Conservation (phyloP, 2,329 filamentous ascomycete genomes). For the Aureobasidium subglaciale region DNA sequence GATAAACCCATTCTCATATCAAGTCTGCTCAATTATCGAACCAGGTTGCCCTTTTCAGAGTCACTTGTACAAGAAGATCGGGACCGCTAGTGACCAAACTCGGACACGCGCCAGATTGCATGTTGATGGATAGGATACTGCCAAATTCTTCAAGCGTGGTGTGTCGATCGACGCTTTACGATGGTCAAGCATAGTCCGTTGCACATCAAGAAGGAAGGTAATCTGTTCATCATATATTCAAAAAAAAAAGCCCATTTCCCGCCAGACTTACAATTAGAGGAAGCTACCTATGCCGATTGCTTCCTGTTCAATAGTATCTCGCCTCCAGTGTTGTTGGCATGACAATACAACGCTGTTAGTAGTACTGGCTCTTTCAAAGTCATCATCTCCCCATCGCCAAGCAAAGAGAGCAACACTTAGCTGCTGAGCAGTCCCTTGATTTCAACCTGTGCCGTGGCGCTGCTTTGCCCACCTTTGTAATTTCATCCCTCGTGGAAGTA, state of each 20-base stretch:
- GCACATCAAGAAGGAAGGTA: neutral
- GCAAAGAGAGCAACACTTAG: constrained; percentile 14
- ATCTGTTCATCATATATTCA: constrained; percentile 9
- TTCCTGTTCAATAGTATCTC: neutral
- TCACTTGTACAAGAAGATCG: no score
- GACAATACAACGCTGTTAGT: constrained; percentile 1
- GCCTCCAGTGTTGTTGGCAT: neutral
- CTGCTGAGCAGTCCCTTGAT: constrained; percentile 8
- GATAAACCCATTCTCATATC: no score
- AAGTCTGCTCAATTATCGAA: no score
- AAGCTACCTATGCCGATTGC: constrained; percentile 11
- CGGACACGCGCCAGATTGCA: no score
- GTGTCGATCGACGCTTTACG: neutral
- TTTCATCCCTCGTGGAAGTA: neutral
- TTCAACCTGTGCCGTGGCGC: neutral
- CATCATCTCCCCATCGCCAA: neutral
- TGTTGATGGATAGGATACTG: no score
- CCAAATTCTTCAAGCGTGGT: no score
- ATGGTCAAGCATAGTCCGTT: neutral
- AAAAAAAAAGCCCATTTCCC: neutral
- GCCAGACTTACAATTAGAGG: constrained; percentile 14
- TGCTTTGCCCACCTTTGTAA: constrained; percentile 14
- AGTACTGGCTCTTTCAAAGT: neutral
- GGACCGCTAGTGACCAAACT: no score
- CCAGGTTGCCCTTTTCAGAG: no score